phyloP scores from a whole-genome alignment of 2,329 filamentous ascomycete species.

The Fusarium odoratissimum region DNA sequence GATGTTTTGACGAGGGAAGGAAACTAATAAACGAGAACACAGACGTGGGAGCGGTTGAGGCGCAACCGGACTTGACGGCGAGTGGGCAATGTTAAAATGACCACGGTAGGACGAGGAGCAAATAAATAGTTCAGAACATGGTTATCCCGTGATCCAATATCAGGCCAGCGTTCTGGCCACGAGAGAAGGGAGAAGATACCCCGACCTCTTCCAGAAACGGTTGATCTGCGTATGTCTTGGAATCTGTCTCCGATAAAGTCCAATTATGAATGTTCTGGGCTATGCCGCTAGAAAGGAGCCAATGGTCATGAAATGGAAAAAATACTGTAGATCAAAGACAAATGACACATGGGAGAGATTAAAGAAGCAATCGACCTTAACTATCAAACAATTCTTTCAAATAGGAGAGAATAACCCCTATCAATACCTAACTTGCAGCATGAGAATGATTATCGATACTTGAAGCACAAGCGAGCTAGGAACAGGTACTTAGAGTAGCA shows the following conservation, averaged over 20 bases:
- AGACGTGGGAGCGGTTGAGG: constrained; percentile 42
- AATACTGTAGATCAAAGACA: constrained; percentile 2
- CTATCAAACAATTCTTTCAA: not conserved
- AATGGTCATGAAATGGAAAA: not conserved
- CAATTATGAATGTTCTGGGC: not conserved
- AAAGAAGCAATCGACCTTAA: not conserved
- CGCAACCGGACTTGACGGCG: constrained; percentile 28
- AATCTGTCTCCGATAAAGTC: constrained; percentile 14
- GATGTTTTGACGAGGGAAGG: constrained; percentile 34
- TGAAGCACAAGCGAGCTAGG: constrained; percentile 26
- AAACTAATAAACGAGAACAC: constrained; percentile 37
- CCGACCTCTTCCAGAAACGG: not conserved
- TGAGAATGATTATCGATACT: constrained; percentile 6
- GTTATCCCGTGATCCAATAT: not conserved
- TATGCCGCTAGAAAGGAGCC: not conserved
- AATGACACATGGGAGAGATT: not conserved
- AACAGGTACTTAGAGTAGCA: constrained; percentile 18
- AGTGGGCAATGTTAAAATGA: constrained; percentile 22
- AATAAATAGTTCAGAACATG: constrained; percentile 2
- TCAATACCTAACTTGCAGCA: constrained; percentile 8
- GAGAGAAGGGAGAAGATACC: constrained; percentile 11
- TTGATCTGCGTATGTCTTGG: constrained; percentile 23
- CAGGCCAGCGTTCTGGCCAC: not conserved
- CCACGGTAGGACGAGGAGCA: not conserved
- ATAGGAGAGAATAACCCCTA: constrained; percentile 23